Evolutionary conservation across 176 grass and related monocot species (phyloP), one percentile per base, ranked within the genome.

Genomic region (Oryza longistaminata): DNA sequence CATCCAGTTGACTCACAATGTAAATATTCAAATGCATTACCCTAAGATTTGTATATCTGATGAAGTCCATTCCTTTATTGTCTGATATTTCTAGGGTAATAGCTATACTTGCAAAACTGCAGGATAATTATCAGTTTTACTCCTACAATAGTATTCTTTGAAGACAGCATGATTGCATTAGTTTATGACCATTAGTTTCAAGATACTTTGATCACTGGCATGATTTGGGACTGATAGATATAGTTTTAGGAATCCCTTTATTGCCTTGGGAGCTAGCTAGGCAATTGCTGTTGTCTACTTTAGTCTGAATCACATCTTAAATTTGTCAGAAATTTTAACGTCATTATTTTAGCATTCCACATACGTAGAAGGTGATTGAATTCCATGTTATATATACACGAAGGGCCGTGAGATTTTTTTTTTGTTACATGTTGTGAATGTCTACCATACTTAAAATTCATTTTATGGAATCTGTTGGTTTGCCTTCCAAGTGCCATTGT

Each of bases 11-110:
- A 82, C 39, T 31, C 66, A 37, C 31, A 16, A 0, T 13, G 33
- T 67, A 24, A 86, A 81, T 53, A 66, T 53, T 50, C 43, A 50
- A 66, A 31, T 73, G n/a, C n/a, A 34, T 55, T 50, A 43, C 29
- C 19, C 39, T 43, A 49, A 60, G 37, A 17, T 45, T 45, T 61
- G 49, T 24, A 70, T 37, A 85, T 83, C 49, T 27, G 1, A 31
- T 78, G 24, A 17, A 58, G 13, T 40, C 1, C 39, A 72, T 21
- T 19, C 19, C 0, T 9, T 16, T 74, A 24, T 73, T 64, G 75
- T 9, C 21, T 64, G 55, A 77, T 24, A 64, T 29, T 62, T 55
- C 21, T 64, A 64, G 34, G 21, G 21, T 62, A 14, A 45, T 50
- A 11, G 69, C 39, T 13, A 49, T 7, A 45, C 11, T 73, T 46